Conservation (phyloP, 805 yeast species). For the Saccharomycopsis amapae region DNA sequence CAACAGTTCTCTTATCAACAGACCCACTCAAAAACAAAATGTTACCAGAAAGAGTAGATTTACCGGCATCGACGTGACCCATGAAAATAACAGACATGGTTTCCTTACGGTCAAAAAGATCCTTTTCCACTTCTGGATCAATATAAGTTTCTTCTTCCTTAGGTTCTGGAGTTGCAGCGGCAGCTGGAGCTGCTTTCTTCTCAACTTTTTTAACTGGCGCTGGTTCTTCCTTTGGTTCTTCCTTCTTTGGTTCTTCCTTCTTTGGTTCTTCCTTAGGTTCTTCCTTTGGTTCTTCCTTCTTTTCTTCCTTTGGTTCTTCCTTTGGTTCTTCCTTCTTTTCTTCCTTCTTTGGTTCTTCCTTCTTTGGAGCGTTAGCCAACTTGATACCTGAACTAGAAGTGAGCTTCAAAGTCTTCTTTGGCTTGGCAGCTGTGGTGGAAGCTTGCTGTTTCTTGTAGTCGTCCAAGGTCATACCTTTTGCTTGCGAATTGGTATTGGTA, state of each 20-base stretch:
- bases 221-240: slow-evolving; percentile 21
- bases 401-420: slow-evolving; percentile 60
- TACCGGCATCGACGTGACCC: slow-evolving; percentile 99
- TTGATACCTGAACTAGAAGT: slow-evolving; percentile 60
- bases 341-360: slow-evolving; percentile 27
- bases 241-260: slow-evolving; percentile 20
- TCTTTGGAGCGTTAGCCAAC: slow-evolving; percentile 43
- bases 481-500: slow-evolving; percentile 21
- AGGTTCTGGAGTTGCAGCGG: slow-evolving; percentile 19
- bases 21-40: slow-evolving; percentile 88
- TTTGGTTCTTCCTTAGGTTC: slow-evolving; percentile 15
- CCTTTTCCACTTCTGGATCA: slow-evolving; percentile 82
- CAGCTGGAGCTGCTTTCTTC: slow-evolving; percentile 20
- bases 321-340: slow-evolving; percentile 29
- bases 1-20: slow-evolving; percentile 97
- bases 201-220: slow-evolving; percentile 21
- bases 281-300: slow-evolving; percentile 26
- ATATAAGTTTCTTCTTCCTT: slow-evolving; percentile 52
- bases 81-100: slow-evolving; percentile 94
- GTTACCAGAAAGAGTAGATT: slow-evolving; percentile 99
- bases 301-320: slow-evolving; percentile 14
- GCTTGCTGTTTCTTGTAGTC: slow-evolving; percentile 68
- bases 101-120: slow-evolving; percentile 95
- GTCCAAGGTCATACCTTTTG: slow-evolving; percentile 64
- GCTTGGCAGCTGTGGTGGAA: slow-evolving; percentile 37